Base-by-base conservation (phyloP, 192 early-diverging fungal species). In the Chytriomyces hyalinus region DNA sequence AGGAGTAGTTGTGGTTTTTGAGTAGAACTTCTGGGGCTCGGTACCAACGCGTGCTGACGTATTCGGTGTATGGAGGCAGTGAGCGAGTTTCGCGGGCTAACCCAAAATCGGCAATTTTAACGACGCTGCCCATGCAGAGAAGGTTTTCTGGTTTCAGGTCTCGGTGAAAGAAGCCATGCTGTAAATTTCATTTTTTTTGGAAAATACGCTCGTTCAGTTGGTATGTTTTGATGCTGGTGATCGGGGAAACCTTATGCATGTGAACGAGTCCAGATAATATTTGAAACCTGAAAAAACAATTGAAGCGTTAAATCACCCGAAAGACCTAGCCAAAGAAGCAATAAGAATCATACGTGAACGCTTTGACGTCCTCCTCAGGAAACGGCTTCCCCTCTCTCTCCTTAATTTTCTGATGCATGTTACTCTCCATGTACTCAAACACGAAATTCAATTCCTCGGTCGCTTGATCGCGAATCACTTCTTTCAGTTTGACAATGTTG, bases 41-140 rank as follows among this genome's bases (percentile, higher is more conserved):
- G 80, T 85, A 95, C 97, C 97, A 99, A 76, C 97, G 89, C 9
- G 97, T 99, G 84, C 93, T 94, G 70, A 99, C 96, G 84, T 99
- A 99, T 76, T 96, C 94, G 24, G 97, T 98, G 73, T 95, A 95
- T 49, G 97, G 97, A 4, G 94, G 92, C 51, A 90, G 87, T 79
- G 89, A 92, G 70, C 95, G 91, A 67, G 96, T 90, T 78, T 98
- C 95, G 57, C 94, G 87, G 53, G 96, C 95, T 26, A 99, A 82
- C 6, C 97, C 97, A 88, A 99, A 96, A 84, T 99, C 97, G 17
- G 94, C 97, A 73, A 99, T 92, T 85, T 98, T 99, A 47, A 88
- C 79, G 9, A 63, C 45, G 36, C 26, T 62, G 8, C 71, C 71
- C 9, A 6, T 4, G 6, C 50, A 36, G 57, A 71, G 10, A 28